phyloP scores from a whole-genome alignment of 352 stramenopile genomes.

The Saprolegnia parasitica region DNA sequence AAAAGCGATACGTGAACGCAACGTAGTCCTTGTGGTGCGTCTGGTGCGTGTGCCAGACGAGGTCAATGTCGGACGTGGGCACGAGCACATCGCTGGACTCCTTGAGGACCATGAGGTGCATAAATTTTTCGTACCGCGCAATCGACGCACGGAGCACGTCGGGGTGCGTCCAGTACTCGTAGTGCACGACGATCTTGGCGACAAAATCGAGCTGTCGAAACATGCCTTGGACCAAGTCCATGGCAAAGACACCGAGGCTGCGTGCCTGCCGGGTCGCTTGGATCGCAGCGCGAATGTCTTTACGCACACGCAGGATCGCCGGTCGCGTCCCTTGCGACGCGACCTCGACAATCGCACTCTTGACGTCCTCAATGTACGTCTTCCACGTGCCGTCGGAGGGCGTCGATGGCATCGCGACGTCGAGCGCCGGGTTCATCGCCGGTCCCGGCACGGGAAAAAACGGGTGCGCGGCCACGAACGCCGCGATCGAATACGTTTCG shows the following conservation, averaged over 20 bases:
- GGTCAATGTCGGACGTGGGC: constrained; percentile 26
- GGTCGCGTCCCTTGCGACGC: not conserved
- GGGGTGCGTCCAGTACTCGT: constrained; percentile 22
- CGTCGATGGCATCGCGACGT: not conserved
- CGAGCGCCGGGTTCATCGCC: not conserved
- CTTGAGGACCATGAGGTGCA: constrained; percentile 22
- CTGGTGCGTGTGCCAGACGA: constrained; percentile 26
- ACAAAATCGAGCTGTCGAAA: constrained; percentile 24
- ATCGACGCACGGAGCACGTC: constrained; percentile 6
- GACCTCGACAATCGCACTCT: not conserved
- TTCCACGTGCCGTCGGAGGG: not conserved
- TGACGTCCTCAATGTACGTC: constrained; percentile 9
- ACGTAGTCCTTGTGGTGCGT: constrained; percentile 2
- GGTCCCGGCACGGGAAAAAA: not conserved
- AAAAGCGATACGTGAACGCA: not conserved
- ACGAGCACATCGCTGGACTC: constrained; percentile 8
- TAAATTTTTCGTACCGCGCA: constrained; percentile 25
- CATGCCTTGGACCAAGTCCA: constrained; percentile 26
- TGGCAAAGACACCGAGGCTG: not conserved
- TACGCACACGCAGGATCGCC: not conserved
- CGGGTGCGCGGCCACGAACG: not conserved
- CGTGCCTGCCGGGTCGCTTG: not conserved
- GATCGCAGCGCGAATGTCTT: not conserved
- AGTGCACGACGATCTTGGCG: constrained; percentile 13
- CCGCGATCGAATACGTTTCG: constrained; percentile 1